Evolutionary conservation across 257 asterid genomes (phyloP).

Genomic region (Nemophila menziesii): DNA sequence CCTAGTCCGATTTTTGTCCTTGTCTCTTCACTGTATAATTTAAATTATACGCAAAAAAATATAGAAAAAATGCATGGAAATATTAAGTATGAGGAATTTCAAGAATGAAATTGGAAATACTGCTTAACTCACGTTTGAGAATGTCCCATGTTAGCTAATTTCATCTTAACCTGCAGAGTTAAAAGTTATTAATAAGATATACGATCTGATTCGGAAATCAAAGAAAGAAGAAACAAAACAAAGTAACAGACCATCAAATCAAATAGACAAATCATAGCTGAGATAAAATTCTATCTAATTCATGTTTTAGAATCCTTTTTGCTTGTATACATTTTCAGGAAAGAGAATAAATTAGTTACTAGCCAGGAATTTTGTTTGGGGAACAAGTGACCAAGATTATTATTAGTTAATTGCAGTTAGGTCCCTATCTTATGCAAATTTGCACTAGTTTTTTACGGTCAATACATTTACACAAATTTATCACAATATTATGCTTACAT

Average conservation of each 20-base stretch:
- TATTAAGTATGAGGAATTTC: background rate
- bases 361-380: too few relatives aligned
- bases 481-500: constrained; percentile 29
- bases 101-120: background rate
- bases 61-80: background rate
- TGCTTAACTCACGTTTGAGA: constrained; percentile 54
- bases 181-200: constrained; percentile 13
- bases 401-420: too few relatives aligned
- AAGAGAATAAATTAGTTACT: too few relatives aligned
- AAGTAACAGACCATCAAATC: background rate
- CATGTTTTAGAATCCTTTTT: too few relatives aligned
- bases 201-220: background rate
- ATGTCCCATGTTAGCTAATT: constrained; percentile 65
- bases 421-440: too few relatives aligned
- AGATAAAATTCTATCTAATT: too few relatives aligned
- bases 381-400: too few relatives aligned
- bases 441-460: too few relatives aligned
- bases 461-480: background rate
- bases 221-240: background rate
- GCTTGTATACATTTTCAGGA: too few relatives aligned
- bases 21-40: constrained; percentile 71
- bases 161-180: constrained; percentile 70
- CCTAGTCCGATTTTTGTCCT: constrained; percentile 66
- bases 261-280: too few relatives aligned
- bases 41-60: too few relatives aligned